A percentile compares a stretch with the other conserved stretches of the same genome.
phyloP scores from a whole-genome alignment of 1,284 basidiomycete genomes.

The Vanrija humicola region DNA sequence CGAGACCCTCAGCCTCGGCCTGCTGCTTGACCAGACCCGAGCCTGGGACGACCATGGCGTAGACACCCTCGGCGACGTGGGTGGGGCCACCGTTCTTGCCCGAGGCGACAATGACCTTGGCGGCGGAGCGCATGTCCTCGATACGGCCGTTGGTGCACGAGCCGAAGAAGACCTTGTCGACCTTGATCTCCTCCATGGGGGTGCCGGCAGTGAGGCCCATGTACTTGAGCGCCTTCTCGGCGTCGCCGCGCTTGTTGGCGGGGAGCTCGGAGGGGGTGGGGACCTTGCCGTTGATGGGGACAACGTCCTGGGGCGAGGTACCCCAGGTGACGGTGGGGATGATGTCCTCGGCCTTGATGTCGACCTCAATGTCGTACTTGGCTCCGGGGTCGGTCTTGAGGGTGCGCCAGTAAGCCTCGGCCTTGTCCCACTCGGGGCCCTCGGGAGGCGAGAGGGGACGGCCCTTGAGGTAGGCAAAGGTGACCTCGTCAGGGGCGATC shows the following conservation, averaged over 20 bases:
- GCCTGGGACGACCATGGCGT: conserved; percentile 94
- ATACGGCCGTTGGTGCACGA: conserved; percentile 97
- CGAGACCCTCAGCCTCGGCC: conserved; percentile 88
- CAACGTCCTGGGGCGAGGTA: conserved; percentile 89
- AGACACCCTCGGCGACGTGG: conserved; percentile 71
- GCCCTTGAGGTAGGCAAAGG: conserved; percentile 79
- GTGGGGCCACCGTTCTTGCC: conserved; percentile 45
- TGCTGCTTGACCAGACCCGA: conserved; percentile 93
- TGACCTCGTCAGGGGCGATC: conserved; percentile 89
- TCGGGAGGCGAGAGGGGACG: conserved; percentile 73
- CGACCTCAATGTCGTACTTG: conserved; percentile 82
- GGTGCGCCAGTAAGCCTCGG: conserved; percentile 83
- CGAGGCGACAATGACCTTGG: conserved; percentile 64
- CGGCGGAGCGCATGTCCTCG: conserved; percentile 88
- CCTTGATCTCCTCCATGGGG: conserved; percentile 73
- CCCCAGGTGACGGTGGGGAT: conserved; percentile 95
- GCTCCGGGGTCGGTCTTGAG: conserved; percentile 82
- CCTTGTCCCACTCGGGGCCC: conserved; percentile 84
- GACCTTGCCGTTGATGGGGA: conserved; percentile 77
- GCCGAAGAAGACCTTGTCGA: conserved; percentile 95
- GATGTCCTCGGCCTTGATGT: conserved; percentile 82
- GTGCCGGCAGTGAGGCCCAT: conserved; percentile 86
- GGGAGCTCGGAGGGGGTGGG: conserved; percentile 72
- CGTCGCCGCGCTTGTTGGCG: conserved; percentile 67
- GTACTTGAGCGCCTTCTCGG: conserved; percentile 79